These are phyloP conservation scores for Kurtzmaniella fragi DNA, from an alignment of 805 yeast species.

Conservation along the genomic window DNA sequence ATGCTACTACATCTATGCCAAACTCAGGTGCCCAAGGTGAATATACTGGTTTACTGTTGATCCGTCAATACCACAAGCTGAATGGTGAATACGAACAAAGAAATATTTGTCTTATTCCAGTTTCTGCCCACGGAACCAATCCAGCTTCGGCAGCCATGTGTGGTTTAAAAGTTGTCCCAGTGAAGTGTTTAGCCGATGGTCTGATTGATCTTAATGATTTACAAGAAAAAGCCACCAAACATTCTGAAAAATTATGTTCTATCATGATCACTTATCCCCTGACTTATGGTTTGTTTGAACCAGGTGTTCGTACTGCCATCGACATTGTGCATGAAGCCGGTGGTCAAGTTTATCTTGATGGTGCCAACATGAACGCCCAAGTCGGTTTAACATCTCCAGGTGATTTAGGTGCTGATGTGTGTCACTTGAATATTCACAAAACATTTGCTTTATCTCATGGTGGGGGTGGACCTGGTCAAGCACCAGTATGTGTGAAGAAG, in stretches of 20 bases:
- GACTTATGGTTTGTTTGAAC: slow-evolving; percentile 94
- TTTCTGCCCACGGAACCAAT: slow-evolving; percentile 96
- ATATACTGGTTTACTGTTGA: slow-evolving; percentile 87
- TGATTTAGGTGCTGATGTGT: slow-evolving; percentile 96
- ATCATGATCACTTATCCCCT: slow-evolving; percentile 97
- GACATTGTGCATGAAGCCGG: slow-evolving; percentile 81
- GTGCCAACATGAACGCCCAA: slow-evolving; percentile 99
- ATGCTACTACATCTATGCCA: slow-evolving; percentile 88
- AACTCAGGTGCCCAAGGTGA: slow-evolving; percentile 99
- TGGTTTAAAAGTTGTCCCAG: slow-evolving; percentile 88
- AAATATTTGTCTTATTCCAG: slow-evolving; percentile 90
- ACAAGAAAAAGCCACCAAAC: slow-evolving; percentile 62
- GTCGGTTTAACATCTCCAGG: slow-evolving; percentile 97
- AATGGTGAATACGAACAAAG: slow-evolving; percentile 64
- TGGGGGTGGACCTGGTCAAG: slow-evolving; percentile 99
- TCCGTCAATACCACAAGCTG: slow-evolving; percentile 67
- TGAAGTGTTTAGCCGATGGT: slow-evolving; percentile 82
- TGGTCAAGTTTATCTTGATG: slow-evolving; percentile 96
- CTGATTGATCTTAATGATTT: slow-evolving; percentile 80
- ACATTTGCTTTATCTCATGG: slow-evolving; percentile 98
- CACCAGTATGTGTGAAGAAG: slow-evolving; percentile 89
- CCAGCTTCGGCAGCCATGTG: slow-evolving; percentile 99
- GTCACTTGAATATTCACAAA: slow-evolving; percentile 94
- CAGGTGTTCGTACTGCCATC: slow-evolving; percentile 79
- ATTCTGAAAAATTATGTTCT: slow-evolving; percentile 73